Evolutionary conservation across 306 rosid species (phyloP).

Genomic region (Gastrolobium villosum): DNA sequence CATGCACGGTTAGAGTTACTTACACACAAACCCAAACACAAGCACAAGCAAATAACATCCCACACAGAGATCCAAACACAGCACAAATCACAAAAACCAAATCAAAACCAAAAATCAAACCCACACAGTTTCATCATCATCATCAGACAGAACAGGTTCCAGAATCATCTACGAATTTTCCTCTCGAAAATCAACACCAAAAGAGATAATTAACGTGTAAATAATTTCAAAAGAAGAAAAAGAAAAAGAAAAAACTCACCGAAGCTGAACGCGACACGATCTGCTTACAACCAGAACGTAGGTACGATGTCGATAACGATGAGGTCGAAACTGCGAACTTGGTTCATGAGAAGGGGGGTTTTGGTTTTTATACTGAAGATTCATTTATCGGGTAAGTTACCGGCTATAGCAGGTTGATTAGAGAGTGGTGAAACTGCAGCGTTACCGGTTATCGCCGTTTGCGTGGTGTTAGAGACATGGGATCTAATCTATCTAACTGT

Average conservation of each 20-base stretch:
- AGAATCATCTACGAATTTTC: constrained; percentile 25
- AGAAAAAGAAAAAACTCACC: constrained; percentile 33
- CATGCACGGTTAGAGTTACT: constrained; percentile 1
- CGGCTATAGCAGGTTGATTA: constrained; percentile 62
- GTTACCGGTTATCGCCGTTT: constrained; percentile 47
- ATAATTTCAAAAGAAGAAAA: neutral
- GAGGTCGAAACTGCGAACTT: constrained; percentile 54
- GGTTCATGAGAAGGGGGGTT: neutral
- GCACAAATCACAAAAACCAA: neutral
- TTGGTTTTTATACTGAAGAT: constrained; percentile 25
- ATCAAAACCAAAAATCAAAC: constrained; percentile 7
- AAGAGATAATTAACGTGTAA: neutral
- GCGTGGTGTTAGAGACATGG: constrained; percentile 58
- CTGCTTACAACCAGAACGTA: constrained; percentile 33
- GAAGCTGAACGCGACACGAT: constrained; percentile 50
- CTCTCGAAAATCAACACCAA: neutral
- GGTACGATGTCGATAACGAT: constrained; percentile 48
- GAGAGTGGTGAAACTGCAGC: neutral
- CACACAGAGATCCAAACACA: constrained; percentile 30
- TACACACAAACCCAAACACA: neutral
- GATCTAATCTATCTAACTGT: constrained; percentile 47
- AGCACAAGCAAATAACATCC: constrained; percentile 6
- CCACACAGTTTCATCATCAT: neutral
- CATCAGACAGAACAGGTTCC: constrained; percentile 9
- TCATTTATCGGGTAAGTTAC: constrained; percentile 49